Base-by-base conservation (phyloP, 2,329 filamentous ascomycete genomes). In the Aspergillus tamarii region DNA sequence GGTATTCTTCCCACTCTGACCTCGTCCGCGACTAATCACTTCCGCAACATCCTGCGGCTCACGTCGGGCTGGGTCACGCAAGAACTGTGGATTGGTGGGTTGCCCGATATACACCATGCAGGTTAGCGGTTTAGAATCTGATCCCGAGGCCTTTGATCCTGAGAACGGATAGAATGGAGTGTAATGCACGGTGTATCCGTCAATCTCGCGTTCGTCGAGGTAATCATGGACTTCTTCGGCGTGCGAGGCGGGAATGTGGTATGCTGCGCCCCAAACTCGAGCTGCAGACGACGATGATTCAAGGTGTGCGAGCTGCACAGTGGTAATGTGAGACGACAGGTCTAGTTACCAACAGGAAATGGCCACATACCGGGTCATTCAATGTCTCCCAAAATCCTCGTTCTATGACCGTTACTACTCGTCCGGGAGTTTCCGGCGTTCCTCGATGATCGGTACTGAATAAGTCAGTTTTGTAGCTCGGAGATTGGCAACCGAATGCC, bases 161-260 rank as follows among this genome's bases (percentile, higher is more conserved):
- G 77, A 67, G 4, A 86, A 84, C 8, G 90, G 88, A 71, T 94
- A 84, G 77, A 98, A 97, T 0, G 91, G 88, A 32, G 93, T 92
- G 78, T 93, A 92, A 79, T 97, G 94, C 69, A 97, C 96, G 60
- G 89, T 92, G 80, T 99, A 99, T 30, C 95, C 95, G 80, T 98
- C 97, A 75, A 98, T 97, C 80, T 99, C 95, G 53, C 95, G 90
- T 68, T 97, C 94, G 78, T 98, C 94, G 55, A 99, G 91, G 77
- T 97, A 97, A 63, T 89, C 86, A 70, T 92, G 90, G 4, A 97
- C 94, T 80, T 94, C 90, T 64, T 88, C 85, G 26, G 96, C 93
- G 69, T 89, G 86, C 2, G 87, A 83, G 8, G 89, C 79, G 32
- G 85, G 84, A 78, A 97, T 94, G 74, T 94, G 91, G 81, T 97